Percentiles rank a stretch among this genome's conserved stretches.
These are phyloP conservation scores for Trichoderma sp. DNA, from an alignment of 2,329 filamentous ascomycete species.

Conservation along the genomic window DNA sequence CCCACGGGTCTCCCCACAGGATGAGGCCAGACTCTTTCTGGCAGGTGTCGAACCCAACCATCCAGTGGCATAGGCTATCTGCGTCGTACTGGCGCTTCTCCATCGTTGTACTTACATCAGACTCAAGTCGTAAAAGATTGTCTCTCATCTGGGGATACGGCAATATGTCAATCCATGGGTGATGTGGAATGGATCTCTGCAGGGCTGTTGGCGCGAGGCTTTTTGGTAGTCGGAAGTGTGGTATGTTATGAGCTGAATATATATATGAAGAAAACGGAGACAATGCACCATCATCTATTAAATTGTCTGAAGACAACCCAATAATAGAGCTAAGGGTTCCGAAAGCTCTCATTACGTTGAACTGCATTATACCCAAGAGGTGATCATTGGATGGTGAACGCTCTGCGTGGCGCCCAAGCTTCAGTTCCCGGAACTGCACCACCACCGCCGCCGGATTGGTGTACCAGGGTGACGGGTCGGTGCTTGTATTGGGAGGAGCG, in stretches of 20 bases:
- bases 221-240: not conserved
- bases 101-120: not conserved
- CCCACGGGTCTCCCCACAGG: slow-evolving; percentile 6
- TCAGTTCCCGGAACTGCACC: not conserved
- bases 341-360: slow-evolving; percentile 2
- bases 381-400: not conserved
- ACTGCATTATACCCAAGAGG: not conserved
- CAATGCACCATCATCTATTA: not conserved
- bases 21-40: slow-evolving; percentile 9
- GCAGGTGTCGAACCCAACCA: not conserved
- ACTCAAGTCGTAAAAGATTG: not conserved
- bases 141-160: not conserved
- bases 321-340: not conserved
- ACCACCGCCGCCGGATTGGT: not conserved
- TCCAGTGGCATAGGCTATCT: slow-evolving; percentile 6
- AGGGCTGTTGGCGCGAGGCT: not conserved
- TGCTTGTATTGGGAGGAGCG: not conserved
- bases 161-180: slow-evolving; percentile 10
- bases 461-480: not conserved
- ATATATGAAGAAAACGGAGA: not conserved
- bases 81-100: not conserved
- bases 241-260: not conserved
- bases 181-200: not conserved
- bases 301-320: not conserved
- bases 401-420: not conserved